Base-by-base conservation (phyloP, 2,329 filamentous ascomycete species). In the Camptophora hylomeconis region DNA sequence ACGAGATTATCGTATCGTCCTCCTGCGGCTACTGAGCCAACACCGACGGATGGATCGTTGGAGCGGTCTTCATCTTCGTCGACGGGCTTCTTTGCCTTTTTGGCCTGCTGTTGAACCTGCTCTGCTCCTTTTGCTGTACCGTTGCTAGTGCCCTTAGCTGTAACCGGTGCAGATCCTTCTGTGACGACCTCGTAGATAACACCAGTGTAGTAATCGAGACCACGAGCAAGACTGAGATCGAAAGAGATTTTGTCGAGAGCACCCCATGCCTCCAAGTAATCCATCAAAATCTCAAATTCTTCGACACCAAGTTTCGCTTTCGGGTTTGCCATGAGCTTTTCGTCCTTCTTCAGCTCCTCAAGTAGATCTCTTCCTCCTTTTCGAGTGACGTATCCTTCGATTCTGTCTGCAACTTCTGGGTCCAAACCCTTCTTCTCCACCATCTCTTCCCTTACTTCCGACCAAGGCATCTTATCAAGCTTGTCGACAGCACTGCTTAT, bases 401-500 rank as follows among this genome's bases (percentile, higher is more conserved):
- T 92, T 48, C 73, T 78, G 58, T 94, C 84, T 25, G 87, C 87
- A 17, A 87, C 72, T 9, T 72, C 75, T 14, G 64, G 62, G 22
- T 73, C 69, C 2, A 95, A 65, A 0, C 83, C 84, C 61, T 94
- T 94, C 40, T 92, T 80, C 42, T 87, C 80, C 0, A 80, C 77
- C 86, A 94, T 94, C 54, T 94, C 86, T 54, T 79, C 80, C 53
- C 77, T 75, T 30, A 94, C 87, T 40, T 92, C 84, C 17, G 69
- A 69, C 87, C 86, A 94, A 1, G 84, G 79, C 48, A 77, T 63
- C 61, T 95, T 95, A 57, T 94, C 87, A 31, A 95, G 65, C 63
- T 95, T 95, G 61, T 95, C 87, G 25, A 95, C 86, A 2, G 87
- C 86, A 14, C 80, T 89, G 20, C 80, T 89, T 48, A 94, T 94